Conservation (phyloP, 148 eudicot species). For the Amaranthus palmeri region DNA sequence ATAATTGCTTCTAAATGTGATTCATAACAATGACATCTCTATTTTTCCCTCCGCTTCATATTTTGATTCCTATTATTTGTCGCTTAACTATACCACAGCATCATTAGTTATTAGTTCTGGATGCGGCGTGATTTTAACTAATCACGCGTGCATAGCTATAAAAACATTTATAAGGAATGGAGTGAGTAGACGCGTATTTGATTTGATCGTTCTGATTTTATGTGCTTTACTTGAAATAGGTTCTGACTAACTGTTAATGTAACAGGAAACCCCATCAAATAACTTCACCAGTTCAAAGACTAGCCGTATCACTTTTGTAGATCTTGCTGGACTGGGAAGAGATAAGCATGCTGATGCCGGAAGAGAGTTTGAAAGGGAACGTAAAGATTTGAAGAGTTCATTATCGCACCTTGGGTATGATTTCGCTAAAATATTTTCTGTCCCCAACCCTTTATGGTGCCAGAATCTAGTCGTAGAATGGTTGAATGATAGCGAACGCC, state of each 20-base stretch:
- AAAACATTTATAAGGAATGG: too few relatives aligned
- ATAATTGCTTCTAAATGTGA: neutral
- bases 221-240: neutral
- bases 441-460: neutral
- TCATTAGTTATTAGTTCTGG: too few relatives aligned
- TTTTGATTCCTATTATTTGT: too few relatives aligned
- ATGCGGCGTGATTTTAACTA: too few relatives aligned
- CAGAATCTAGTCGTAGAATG: neutral
- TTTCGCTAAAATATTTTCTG: neutral
- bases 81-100: too few relatives aligned
- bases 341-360: constrained; percentile 51
- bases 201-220: neutral
- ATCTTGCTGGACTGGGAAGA: constrained; percentile 75
- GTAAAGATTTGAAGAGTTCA: constrained; percentile 68
- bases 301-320: constrained; percentile 79
- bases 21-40: neutral
- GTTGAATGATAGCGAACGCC: neutral
- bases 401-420: constrained; percentile 81
- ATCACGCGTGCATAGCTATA: too few relatives aligned
- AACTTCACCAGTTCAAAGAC: constrained; percentile 81
- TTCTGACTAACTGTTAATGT: too few relatives aligned
- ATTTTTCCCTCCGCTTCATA: too few relatives aligned
- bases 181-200: neutral
- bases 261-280: constrained; percentile 36
- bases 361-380: constrained; percentile 53